These are phyloP conservation scores for Exobasidium rhododendri DNA, from an alignment of 1,284 basidiomycete species.

Conservation along the genomic window DNA sequence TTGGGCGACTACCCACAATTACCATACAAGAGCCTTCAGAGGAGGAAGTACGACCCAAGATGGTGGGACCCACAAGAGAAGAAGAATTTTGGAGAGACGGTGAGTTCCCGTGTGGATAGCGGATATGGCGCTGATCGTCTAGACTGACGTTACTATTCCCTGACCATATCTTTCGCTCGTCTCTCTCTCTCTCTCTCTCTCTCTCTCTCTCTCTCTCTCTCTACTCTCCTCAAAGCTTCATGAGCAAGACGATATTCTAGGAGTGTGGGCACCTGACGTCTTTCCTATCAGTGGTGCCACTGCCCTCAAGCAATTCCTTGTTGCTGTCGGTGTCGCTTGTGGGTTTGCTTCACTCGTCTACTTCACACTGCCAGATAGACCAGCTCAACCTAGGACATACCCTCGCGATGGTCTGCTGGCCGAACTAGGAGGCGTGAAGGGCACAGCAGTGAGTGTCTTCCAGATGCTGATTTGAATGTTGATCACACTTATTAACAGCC, in stretches of 20 bases:
- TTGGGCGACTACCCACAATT: slow-evolving; percentile 53
- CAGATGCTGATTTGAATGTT: neutral
- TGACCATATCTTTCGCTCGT: neutral
- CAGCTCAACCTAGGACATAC: slow-evolving; percentile 47
- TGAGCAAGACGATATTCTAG: slow-evolving; percentile 52
- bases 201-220: slow-evolving; percentile 12
- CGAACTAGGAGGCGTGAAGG: slow-evolving; percentile 37
- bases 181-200: slow-evolving; percentile 1
- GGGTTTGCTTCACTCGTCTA: slow-evolving; percentile 42
- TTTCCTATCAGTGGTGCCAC: slow-evolving; percentile 28
- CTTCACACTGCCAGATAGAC: slow-evolving; percentile 34
- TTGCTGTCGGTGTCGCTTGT: slow-evolving; percentile 20
- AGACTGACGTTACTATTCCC: neutral
- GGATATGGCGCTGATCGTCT: neutral
- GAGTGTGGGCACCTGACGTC: slow-evolving; percentile 52
- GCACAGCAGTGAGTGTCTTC: slow-evolving; percentile 10
- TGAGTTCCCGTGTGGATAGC: slow-evolving; percentile 22
- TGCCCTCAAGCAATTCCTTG: slow-evolving; percentile 36
- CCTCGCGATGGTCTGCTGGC: slow-evolving; percentile 48
- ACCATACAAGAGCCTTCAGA: slow-evolving; percentile 37
- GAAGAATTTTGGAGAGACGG: slow-evolving; percentile 51
- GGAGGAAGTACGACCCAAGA: slow-evolving; percentile 42
- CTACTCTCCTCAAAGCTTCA: slow-evolving; percentile 32
- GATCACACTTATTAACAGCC: neutral
- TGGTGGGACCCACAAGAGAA: slow-evolving; percentile 55